These are phyloP conservation scores for Petunia hybrid DNA, from an alignment of 305 asterid species.

Conservation along the genomic window DNA sequence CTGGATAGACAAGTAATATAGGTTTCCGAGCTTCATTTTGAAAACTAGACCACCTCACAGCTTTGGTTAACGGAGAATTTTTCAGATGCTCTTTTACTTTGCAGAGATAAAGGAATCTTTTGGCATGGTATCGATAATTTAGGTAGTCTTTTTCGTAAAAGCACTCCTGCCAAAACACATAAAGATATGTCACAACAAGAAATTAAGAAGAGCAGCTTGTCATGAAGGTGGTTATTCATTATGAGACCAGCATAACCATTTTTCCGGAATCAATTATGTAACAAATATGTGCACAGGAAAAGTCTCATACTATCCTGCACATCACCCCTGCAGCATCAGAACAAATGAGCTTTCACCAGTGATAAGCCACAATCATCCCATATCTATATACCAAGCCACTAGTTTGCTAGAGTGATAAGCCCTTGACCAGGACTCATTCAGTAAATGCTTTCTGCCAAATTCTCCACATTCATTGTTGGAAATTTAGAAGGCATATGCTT, in stretches of 20 bases:
- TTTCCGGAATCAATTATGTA: background rate
- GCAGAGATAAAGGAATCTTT: conserved; percentile 92
- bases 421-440: background rate
- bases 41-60: conserved; percentile 76
- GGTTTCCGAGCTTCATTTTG: conserved; percentile 98
- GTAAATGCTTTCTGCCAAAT: background rate
- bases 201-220: conserved; percentile 1
- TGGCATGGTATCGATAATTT: conserved; percentile 93
- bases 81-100: conserved; percentile 73
- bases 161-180: conserved; percentile 71
- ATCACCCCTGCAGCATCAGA: background rate
- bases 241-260: background rate
- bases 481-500: background rate
- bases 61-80: conserved; percentile 53
- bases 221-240: conserved; percentile 18
- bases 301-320: background rate
- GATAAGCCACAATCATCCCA: conserved; percentile 11
- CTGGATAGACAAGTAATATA: conserved; percentile 78
- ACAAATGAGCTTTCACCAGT: conserved; percentile 3
- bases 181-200: conserved; percentile 15
- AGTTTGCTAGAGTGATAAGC: background rate
- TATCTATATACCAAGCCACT: background rate
- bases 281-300: background rate
- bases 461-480: conserved; percentile 15
- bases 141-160: conserved; percentile 94